A percentile compares a stretch with the other conserved stretches of the same genome.
phyloP scores from a whole-genome alignment of 2,329 filamentous ascomycete genomes.

The Sphaerostilbella broomeana region DNA sequence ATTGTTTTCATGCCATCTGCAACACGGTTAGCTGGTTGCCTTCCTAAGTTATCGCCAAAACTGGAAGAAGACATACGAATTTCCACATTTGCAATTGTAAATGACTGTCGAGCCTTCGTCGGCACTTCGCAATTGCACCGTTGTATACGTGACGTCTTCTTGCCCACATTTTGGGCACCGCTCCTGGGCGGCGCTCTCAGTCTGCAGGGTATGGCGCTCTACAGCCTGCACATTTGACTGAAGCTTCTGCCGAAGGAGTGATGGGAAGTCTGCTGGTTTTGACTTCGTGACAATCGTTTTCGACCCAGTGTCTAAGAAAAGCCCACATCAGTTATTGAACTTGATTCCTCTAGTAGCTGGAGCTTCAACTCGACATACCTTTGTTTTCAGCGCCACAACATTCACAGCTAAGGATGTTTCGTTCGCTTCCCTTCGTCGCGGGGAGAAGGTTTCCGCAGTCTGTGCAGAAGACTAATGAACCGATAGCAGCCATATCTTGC shows the following conservation, averaged over 20 bases:
- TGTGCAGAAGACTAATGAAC: slow-evolving; percentile 85
- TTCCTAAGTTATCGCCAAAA: no score
- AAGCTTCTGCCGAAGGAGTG: slow-evolving; percentile 75
- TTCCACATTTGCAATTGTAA: slow-evolving; percentile 79
- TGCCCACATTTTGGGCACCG: slow-evolving; percentile 76
- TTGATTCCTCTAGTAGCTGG: background rate
- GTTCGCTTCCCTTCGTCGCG: slow-evolving; percentile 66
- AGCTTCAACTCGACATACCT: slow-evolving; percentile 46
- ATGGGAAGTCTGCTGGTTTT: slow-evolving; percentile 88
- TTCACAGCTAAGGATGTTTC: slow-evolving; percentile 72
- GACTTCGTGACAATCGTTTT: slow-evolving; percentile 74
- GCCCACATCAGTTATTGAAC: slow-evolving; percentile 15
- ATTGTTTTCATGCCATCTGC: slow-evolving; percentile 55
- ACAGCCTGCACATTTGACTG: slow-evolving; percentile 77
- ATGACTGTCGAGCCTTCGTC: slow-evolving; percentile 95
- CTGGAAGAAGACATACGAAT: no score
- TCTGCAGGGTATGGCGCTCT: slow-evolving; percentile 68
- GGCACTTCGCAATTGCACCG: slow-evolving; percentile 80
- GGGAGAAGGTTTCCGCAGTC: slow-evolving; percentile 89
- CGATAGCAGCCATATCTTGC: slow-evolving; percentile 71
- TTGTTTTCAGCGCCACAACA: slow-evolving; percentile 80
- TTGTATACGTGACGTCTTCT: slow-evolving; percentile 77
- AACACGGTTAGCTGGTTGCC: slow-evolving; percentile 28
- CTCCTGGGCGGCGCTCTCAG: slow-evolving; percentile 59
- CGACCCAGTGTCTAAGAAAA: slow-evolving; percentile 60